Conservation (phyloP, 345 rosid genomes). For the Dipteronia sinensis region DNA sequence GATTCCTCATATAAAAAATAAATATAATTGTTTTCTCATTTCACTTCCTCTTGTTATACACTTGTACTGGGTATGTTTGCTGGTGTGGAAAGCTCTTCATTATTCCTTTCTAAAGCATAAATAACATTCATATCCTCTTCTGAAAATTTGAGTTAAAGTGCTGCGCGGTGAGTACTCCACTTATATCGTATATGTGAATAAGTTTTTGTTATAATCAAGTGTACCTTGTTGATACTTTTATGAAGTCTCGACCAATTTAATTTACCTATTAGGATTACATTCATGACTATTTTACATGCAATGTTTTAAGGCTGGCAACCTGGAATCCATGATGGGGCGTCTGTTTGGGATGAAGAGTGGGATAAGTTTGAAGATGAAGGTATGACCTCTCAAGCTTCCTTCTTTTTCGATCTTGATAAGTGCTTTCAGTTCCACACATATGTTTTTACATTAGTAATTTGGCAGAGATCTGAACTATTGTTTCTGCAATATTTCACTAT, state of each 20-base stretch:
- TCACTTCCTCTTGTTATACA: not conserved
- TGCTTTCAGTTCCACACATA: constrained; percentile 6
- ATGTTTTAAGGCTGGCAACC: constrained; percentile 88
- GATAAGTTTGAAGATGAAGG: constrained; percentile 99
- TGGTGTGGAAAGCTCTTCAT: not conserved
- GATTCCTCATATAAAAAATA: not conserved
- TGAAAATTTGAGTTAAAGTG: not conserved
- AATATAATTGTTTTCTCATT: not conserved
- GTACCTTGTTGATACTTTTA: not conserved
- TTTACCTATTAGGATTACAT: not conserved
- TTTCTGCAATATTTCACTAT: constrained; percentile 17
- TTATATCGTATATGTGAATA: not conserved
- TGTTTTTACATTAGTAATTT: constrained; percentile 9
- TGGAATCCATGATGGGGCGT: constrained; percentile 87
- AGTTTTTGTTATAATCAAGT: not conserved
- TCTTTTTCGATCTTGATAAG: constrained; percentile 5
- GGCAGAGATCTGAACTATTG: constrained; percentile 15
- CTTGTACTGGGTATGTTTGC: not conserved
- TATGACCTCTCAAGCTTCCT: constrained; percentile 19
- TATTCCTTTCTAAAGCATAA: not conserved
- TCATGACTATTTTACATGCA: constrained; percentile 23
- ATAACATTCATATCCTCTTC: not conserved
- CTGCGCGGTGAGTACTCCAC: not conserved
- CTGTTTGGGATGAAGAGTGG: constrained; percentile 98
- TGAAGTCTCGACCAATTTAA: not conserved